Conservation (phyloP, 345 rosid genomes). For the Syzygium oleosum region DNA sequence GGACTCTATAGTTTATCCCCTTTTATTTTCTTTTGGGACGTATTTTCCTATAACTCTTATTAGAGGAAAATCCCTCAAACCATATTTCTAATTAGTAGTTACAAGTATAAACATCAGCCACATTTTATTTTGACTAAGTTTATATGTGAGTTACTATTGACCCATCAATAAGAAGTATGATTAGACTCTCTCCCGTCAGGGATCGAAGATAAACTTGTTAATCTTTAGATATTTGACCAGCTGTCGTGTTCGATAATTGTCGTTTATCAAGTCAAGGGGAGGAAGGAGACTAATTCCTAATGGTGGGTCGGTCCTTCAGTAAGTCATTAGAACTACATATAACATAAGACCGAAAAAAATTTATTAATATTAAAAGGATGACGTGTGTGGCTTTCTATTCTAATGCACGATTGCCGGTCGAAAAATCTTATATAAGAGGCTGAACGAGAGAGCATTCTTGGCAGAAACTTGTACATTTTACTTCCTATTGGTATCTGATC, state of each 20-base stretch:
- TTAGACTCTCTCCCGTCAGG: background rate
- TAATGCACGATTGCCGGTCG: no score
- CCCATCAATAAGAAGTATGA: background rate
- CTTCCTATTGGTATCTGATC: background rate
- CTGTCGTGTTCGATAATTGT: no score
- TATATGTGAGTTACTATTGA: rapidly evolving
- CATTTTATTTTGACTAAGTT: background rate
- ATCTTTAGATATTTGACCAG: background rate
- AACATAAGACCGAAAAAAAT: no score
- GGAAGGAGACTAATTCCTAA: no score
- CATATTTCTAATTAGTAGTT: background rate
- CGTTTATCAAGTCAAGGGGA: no score
- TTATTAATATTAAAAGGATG: no score
- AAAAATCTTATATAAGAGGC: no score
- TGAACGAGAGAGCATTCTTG: no score
- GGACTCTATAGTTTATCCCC: background rate
- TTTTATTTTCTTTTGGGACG: rapidly evolving
- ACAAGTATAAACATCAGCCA: background rate
- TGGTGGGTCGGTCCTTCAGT: no score
- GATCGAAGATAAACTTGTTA: background rate
- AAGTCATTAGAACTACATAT: no score
- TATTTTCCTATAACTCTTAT: background rate
- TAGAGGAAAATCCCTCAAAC: background rate
- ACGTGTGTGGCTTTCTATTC: no score
- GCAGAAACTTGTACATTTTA: no score